A percentile compares a stretch with the other conserved stretches of the same genome.
phyloP scores from a whole-genome alignment of 2,329 filamentous ascomycete genomes.

The Ophiostoma fasciatum region DNA sequence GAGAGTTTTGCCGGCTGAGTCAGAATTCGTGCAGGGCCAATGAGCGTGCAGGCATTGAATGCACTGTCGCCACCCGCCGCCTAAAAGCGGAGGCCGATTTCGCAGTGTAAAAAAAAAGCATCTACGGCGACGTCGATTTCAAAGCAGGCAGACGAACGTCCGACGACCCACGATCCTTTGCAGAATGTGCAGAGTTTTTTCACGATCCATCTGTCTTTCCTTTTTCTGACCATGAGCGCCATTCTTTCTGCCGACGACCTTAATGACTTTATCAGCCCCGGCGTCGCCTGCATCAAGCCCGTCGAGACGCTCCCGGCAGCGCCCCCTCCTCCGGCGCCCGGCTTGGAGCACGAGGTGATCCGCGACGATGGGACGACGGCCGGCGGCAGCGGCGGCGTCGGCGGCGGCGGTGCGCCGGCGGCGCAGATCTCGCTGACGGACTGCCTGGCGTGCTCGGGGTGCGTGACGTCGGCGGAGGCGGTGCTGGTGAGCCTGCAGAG shows the following conservation, averaged over 20 bases:
- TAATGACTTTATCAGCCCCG: slow-evolving; percentile 97
- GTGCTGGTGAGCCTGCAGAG: slow-evolving; percentile 93
- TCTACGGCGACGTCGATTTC: too few species aligned
- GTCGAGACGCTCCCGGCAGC: slow-evolving; percentile 73
- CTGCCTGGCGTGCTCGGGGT: slow-evolving; percentile 93
- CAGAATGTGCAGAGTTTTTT: too few species aligned
- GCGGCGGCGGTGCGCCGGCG: slow-evolving; percentile 36
- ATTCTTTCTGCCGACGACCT: slow-evolving; percentile 94
- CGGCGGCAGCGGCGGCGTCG: slow-evolving; percentile 15
- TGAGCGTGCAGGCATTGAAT: too few species aligned
- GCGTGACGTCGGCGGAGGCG: slow-evolving; percentile 92
- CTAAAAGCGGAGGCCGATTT: too few species aligned
- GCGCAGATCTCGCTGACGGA: slow-evolving; percentile 94
- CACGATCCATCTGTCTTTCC: too few species aligned
- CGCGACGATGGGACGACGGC: slow-evolving; percentile 65
- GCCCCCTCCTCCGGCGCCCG: slow-evolving; percentile 22
- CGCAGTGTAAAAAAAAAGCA: too few species aligned
- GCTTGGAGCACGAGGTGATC: slow-evolving; percentile 65
- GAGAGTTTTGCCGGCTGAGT: too few species aligned
- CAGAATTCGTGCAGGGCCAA: too few species aligned
- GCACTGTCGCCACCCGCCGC: too few species aligned
- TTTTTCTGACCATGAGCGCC: slow-evolving; percentile 89
- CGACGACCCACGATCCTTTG: too few species aligned
- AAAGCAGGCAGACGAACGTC: too few species aligned
- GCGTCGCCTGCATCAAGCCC: slow-evolving; percentile 95